A percentile compares a stretch with the other conserved stretches of the same genome.
Conservation (phyloP, 2,329 filamentous ascomycete genomes). For the Aureobasidium sp. region DNA sequence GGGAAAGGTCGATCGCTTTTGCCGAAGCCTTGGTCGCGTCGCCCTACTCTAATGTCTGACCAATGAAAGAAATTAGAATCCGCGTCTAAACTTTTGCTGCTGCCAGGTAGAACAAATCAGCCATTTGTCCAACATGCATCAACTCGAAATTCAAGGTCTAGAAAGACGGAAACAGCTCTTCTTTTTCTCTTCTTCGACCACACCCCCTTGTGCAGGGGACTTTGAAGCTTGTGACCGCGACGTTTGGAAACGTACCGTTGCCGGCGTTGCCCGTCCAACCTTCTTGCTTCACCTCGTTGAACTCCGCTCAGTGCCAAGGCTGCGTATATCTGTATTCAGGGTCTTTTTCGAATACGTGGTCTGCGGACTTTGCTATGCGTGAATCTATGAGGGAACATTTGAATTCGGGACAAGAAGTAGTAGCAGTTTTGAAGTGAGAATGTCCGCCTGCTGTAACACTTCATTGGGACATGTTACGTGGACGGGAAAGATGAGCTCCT, state of each 20-base stretch:
- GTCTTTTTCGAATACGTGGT: constrained; percentile 5
- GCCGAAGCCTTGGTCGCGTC: background rate
- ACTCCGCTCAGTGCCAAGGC: background rate
- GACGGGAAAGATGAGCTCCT: too few species aligned
- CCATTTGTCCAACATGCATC: background rate
- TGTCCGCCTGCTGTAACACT: constrained; percentile 1
- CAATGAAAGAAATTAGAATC: constrained; percentile 4
- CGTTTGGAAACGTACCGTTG: constrained; percentile 3
- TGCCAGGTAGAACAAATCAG: background rate
- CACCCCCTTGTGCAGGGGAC: constrained; percentile 8
- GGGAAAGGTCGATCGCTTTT: background rate
- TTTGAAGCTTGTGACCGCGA: constrained; percentile 8
- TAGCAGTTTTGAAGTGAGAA: background rate
- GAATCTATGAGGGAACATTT: constrained; percentile 10
- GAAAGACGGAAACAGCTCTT: background rate
- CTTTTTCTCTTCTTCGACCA: background rate
- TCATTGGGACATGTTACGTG: too few species aligned
- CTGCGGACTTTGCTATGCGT: constrained; percentile 9
- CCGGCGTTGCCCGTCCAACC: constrained; percentile 3
- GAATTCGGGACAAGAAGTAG: background rate
- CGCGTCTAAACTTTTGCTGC: background rate
- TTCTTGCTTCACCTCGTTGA: background rate
- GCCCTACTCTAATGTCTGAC: constrained; percentile 10
- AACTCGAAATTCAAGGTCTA: background rate
- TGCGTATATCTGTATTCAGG: background rate